phyloP scores from a whole-genome alignment of 1,284 basidiomycete genomes.

The Leccinum griseonigrum region DNA sequence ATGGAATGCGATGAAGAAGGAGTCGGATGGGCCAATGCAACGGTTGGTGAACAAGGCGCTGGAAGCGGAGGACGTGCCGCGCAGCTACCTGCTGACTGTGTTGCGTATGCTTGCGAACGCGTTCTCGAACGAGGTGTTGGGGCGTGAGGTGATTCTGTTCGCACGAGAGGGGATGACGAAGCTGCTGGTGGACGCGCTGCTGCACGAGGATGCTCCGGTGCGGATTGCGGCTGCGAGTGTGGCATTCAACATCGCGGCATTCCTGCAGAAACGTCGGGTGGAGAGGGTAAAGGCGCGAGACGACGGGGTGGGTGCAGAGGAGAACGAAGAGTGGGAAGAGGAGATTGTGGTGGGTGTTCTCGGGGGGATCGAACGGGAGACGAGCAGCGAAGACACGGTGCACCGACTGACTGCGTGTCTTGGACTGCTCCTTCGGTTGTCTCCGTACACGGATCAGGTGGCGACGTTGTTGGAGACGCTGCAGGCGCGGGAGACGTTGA shows the following conservation, averaged over 20 bases:
- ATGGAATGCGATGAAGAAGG: slow-evolving; percentile 42
- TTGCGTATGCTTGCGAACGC: slow-evolving; percentile 76
- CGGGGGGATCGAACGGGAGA: slow-evolving; percentile 71
- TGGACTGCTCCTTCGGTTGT: slow-evolving; percentile 70
- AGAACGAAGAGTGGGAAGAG: slow-evolving; percentile 78
- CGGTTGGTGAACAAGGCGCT: slow-evolving; percentile 46
- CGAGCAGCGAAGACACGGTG: slow-evolving; percentile 72
- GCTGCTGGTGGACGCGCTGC: slow-evolving; percentile 62
- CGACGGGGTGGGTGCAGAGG: slow-evolving; percentile 37
- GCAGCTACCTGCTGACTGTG: slow-evolving; percentile 65
- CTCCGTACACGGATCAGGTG: slow-evolving; percentile 58
- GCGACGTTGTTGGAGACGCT: slow-evolving; percentile 68
- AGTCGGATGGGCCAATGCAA: slow-evolving; percentile 38
- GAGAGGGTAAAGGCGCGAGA: slow-evolving; percentile 41
- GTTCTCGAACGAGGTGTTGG: slow-evolving; percentile 55
- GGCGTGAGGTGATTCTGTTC: slow-evolving; percentile 48
- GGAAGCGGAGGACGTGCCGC: slow-evolving; percentile 35
- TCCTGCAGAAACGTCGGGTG: slow-evolving; percentile 58
- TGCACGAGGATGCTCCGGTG: slow-evolving; percentile 67
- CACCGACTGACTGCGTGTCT: slow-evolving; percentile 78
- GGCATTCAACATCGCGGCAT: slow-evolving; percentile 72
- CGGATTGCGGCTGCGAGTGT: slow-evolving; percentile 79
- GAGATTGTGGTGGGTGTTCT: slow-evolving; percentile 79
- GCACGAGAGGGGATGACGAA: slow-evolving; percentile 41
- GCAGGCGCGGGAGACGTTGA: slow-evolving; percentile 53